Percentiles rank a stretch among this genome's conserved stretches.
Conservation (phyloP, 2,329 filamentous ascomycete genomes). For the Xylariales sp. region DNA sequence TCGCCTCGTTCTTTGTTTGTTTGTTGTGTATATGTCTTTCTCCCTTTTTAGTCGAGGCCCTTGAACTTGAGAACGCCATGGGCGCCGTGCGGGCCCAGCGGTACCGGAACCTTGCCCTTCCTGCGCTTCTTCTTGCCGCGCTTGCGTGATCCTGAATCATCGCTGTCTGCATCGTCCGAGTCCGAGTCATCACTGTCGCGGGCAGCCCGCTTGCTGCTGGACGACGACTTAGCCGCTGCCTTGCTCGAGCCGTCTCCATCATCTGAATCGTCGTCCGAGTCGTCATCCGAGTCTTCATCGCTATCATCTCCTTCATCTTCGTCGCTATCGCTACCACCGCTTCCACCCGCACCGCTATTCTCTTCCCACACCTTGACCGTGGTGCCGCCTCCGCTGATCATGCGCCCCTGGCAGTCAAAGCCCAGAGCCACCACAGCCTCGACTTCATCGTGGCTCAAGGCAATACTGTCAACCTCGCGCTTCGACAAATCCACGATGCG, state of each 20-base stretch:
- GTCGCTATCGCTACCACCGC: slow-evolving; percentile 36
- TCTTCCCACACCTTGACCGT: slow-evolving; percentile 89
- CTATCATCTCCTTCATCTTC: slow-evolving; percentile 39
- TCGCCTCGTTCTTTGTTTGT: too few relatives aligned
- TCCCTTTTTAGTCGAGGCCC: slow-evolving; percentile 39
- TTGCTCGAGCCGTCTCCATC: too few relatives aligned
- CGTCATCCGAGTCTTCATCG: slow-evolving; percentile 41
- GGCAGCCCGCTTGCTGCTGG: slow-evolving; percentile 32
- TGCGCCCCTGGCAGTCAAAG: slow-evolving; percentile 79
- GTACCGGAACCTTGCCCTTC: slow-evolving; percentile 33
- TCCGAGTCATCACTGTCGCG: slow-evolving; percentile 34
- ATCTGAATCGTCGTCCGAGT: slow-evolving; percentile 33
- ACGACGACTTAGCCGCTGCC: neutral
- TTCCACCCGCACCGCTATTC: slow-evolving; percentile 43
- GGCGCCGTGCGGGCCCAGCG: slow-evolving; percentile 45
- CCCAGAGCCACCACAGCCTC: slow-evolving; percentile 79
- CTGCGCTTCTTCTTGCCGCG: slow-evolving; percentile 41
- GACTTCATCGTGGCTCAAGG: slow-evolving; percentile 75
- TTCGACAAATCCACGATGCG: slow-evolving; percentile 70
- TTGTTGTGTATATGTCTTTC: too few relatives aligned
- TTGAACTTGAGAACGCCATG: slow-evolving; percentile 48
- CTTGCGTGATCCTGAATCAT: slow-evolving; percentile 37
- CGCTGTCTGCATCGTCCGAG: slow-evolving; percentile 37
- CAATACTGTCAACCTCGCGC: slow-evolving; percentile 64
- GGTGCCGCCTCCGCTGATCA: slow-evolving; percentile 85